phyloP scores from a whole-genome alignment of 805 yeast genomes.

The Suhomyces xylopsoci region DNA sequence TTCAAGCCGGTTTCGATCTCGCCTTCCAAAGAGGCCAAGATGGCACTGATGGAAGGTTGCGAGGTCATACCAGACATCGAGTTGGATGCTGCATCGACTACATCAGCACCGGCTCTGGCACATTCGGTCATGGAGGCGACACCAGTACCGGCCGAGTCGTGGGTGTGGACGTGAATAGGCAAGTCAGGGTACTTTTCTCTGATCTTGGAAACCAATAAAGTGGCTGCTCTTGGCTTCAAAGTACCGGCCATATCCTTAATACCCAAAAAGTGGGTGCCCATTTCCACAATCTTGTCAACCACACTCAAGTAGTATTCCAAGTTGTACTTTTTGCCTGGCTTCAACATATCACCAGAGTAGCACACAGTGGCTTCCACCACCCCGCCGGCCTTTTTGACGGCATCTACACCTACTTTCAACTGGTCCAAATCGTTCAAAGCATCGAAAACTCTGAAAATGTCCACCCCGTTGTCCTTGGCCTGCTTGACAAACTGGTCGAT shows the following conservation, averaged over 20 bases:
- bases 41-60: slow-evolving; percentile 93
- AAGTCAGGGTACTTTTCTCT: slow-evolving; percentile 86
- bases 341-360: slow-evolving; percentile 98
- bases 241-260: slow-evolving; percentile 99
- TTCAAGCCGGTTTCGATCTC: slow-evolving; percentile 72
- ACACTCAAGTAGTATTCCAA: slow-evolving; percentile 81
- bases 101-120: slow-evolving; percentile 96
- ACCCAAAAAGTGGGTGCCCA: slow-evolving; percentile 97
- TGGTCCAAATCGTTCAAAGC: slow-evolving; percentile 96
- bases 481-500: slow-evolving; percentile 94
- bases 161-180: slow-evolving; percentile 98
- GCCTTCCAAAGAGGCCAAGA: slow-evolving; percentile 89
- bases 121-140: slow-evolving; percentile 95
- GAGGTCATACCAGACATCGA: slow-evolving; percentile 98
- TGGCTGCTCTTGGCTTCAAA: slow-evolving; percentile 92
- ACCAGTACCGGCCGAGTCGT: slow-evolving; percentile 99
- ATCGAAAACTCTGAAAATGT: slow-evolving; percentile 95
- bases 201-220: slow-evolving; percentile 69
- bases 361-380: slow-evolving; percentile 98
- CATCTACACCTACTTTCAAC: slow-evolving; percentile 94
- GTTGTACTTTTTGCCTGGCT: slow-evolving; percentile 94
- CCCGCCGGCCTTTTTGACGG: slow-evolving; percentile 98
- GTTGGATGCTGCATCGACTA: slow-evolving; percentile 95
- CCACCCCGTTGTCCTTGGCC: slow-evolving; percentile 96
- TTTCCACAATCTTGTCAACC: slow-evolving; percentile 76